These are phyloP conservation scores for Castanea crenata DNA, from an alignment of 306 rosid genomes.

Conservation along the genomic window DNA sequence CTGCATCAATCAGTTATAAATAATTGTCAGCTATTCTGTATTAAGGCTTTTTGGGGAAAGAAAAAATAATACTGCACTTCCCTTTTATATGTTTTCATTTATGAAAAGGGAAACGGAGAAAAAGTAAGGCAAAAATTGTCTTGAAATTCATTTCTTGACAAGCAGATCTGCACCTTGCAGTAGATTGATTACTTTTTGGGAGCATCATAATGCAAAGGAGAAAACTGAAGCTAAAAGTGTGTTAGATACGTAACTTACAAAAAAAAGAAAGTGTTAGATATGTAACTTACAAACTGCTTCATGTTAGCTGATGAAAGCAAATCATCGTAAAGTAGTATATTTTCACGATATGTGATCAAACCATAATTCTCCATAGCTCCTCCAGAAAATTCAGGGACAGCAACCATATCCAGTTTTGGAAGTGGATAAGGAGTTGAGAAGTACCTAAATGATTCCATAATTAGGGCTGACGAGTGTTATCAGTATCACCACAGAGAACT, in stretches of 20 bases:
- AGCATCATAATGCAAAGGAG: background rate
- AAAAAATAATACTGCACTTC: too few relatives aligned
- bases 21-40: too few relatives aligned
- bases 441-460: conserved; percentile 39
- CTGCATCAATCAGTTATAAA: background rate
- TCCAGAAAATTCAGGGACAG: conserved; percentile 51
- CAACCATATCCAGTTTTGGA: conserved; percentile 65
- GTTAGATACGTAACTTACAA: background rate
- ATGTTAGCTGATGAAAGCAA: conserved; percentile 37
- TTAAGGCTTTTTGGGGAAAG: too few relatives aligned
- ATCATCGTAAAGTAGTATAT: conserved; percentile 44
- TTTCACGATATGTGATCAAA: conserved; percentile 55
- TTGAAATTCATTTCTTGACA: background rate
- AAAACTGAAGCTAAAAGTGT: background rate
- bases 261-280: background rate
- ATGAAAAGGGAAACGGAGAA: background rate
- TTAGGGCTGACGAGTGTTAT: background rate
- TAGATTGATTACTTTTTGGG: background rate
- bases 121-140: background rate
- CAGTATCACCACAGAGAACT: background rate
- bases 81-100: background rate
- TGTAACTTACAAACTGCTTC: conserved; percentile 46
- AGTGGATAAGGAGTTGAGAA: conserved; percentile 50
- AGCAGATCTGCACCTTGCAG: background rate
- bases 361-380: conserved; percentile 81